Evolutionary conservation across 1,139 yeast species (phyloP).

Genomic region (Hanseniaspora sp.): DNA sequence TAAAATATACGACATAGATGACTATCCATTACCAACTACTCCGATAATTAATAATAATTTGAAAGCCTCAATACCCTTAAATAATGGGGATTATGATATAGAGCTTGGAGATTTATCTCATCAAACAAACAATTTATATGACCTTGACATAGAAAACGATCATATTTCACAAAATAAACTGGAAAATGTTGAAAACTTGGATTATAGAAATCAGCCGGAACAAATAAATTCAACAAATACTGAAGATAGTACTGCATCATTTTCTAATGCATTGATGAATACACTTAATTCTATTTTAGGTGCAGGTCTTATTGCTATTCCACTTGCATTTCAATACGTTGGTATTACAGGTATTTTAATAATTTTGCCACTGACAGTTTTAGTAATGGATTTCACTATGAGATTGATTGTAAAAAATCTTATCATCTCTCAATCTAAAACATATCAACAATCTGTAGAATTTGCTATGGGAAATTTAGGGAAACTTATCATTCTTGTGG

Average conservation of each 20-base stretch:
- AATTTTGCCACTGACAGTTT: constrained; percentile 48
- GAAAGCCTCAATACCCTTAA: not conserved
- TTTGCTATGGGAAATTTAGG: constrained; percentile 71
- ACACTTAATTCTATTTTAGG: constrained; percentile 92
- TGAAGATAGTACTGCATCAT: constrained; percentile 24
- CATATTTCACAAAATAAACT: not conserved
- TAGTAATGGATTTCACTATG: constrained; percentile 79
- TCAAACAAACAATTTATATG: not conserved
- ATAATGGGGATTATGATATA: not conserved
- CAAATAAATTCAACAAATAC: not conserved
- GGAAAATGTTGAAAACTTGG: not conserved
- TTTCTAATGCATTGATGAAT: constrained; percentile 89
- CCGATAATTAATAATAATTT: not conserved
- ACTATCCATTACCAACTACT: not conserved
- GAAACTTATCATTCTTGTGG: constrained; percentile 50
- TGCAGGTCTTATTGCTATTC: constrained; percentile 91
- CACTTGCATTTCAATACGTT: constrained; percentile 71
- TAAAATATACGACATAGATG: not conserved
- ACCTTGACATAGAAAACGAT: not conserved
- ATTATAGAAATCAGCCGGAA: not conserved
- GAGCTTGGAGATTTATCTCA: not conserved
- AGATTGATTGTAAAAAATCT: constrained; percentile 75
- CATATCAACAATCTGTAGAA: constrained; percentile 79
- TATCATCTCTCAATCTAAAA: constrained; percentile 58
- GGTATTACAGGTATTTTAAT: constrained; percentile 69